These are phyloP conservation scores for Capsicum baccatum DNA, from an alignment of 257 asterid genomes.

Conservation along the genomic window DNA sequence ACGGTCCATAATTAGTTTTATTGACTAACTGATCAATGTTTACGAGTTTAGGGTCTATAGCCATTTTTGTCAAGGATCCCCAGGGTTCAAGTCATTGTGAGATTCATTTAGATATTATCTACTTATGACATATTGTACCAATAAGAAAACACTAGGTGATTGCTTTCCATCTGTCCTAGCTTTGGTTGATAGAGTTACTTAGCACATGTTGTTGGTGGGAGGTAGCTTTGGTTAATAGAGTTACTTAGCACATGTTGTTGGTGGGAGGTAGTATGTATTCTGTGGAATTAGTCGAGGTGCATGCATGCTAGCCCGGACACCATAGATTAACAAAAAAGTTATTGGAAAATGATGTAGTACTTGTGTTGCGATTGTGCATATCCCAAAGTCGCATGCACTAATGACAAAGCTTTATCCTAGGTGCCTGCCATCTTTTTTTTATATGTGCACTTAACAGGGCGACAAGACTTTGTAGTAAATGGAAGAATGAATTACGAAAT, in stretches of 20 bases:
- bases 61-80: not conserved
- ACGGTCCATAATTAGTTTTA: not conserved
- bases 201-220: no score
- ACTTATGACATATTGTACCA: not conserved
- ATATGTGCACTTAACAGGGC: not conserved
- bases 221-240: no score
- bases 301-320: no score
- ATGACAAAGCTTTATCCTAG: not conserved
- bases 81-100: not conserved
- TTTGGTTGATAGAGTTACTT: no score
- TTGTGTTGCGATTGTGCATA: not conserved
- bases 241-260: no score
- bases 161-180: no score
- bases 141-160: no score
- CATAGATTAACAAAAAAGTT: not conserved
- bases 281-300: no score
- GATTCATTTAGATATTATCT: not conserved
- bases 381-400: not conserved
- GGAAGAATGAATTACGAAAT: not conserved
- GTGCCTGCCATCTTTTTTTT: not conserved
- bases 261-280: no score
- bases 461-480: not conserved
- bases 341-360: not conserved
- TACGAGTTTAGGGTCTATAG: conserved; percentile 1
- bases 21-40: not conserved